phyloP scores from a whole-genome alignment of 768 basidiomycete genomes.

The Russula sp. region DNA sequence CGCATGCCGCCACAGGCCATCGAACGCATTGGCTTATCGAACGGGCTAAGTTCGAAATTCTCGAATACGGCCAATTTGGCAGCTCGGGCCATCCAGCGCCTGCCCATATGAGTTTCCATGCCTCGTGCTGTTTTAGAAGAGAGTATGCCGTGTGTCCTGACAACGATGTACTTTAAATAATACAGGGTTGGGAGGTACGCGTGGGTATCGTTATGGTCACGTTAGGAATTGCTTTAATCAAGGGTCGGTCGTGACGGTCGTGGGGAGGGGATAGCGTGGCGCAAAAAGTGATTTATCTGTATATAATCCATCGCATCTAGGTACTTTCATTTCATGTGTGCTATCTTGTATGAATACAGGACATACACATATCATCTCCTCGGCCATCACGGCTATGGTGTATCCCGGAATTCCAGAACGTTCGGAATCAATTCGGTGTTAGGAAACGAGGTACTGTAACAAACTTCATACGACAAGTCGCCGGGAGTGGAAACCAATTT shows the following conservation, averaged over 20 bases:
- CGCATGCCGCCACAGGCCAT: slow-evolving; percentile 7
- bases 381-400: neutral
- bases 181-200: neutral
- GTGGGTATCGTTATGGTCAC: neutral
- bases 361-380: neutral
- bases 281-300: slow-evolving; percentile 1
- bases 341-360: neutral
- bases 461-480: too few relatives aligned
- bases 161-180: neutral
- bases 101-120: neutral
- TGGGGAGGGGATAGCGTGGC: too few relatives aligned
- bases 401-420: neutral
- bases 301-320: neutral
- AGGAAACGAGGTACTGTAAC: too few relatives aligned
- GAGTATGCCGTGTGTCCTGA: neutral
- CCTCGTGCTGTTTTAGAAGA: neutral
- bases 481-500: too few relatives aligned
- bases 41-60: slow-evolving; percentile 15
- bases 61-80: slow-evolving; percentile 12
- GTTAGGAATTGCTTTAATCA: too few relatives aligned
- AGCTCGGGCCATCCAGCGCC: slow-evolving; percentile 6
- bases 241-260: too few relatives aligned
- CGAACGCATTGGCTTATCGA: slow-evolving; percentile 5
- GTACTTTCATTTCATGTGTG: neutral
- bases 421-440: neutral